Evolutionary conservation across 352 stramenopile genomes (phyloP).

Genomic region (Pythium insidiosum): DNA sequence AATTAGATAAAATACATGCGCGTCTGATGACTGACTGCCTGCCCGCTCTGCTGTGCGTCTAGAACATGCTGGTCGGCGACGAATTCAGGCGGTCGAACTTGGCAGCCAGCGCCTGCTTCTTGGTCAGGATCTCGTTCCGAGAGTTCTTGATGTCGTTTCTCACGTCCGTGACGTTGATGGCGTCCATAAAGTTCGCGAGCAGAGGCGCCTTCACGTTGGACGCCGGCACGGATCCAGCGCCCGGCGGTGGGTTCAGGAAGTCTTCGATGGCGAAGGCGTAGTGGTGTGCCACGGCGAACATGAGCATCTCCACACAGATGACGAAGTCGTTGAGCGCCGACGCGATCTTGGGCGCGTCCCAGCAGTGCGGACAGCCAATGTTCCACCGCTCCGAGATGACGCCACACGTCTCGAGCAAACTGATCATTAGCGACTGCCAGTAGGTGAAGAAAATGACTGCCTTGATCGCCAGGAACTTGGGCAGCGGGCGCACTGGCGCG

Average conservation of each 20-base stretch:
- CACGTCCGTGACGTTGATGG: slow-evolving; percentile 86
- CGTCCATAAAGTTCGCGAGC: slow-evolving; percentile 85
- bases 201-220: slow-evolving; percentile 82
- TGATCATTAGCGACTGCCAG: slow-evolving; percentile 92
- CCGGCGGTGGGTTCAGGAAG: slow-evolving; percentile 45
- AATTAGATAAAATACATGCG: no score
- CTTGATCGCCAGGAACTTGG: slow-evolving; percentile 94
- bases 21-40: no score
- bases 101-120: slow-evolving; percentile 81
- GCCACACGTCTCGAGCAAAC: slow-evolving; percentile 78
- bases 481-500: slow-evolving; percentile 80
- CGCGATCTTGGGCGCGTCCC: slow-evolving; percentile 78
- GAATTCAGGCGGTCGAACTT: slow-evolving; percentile 78
- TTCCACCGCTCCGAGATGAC: slow-evolving; percentile 81
- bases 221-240: slow-evolving; percentile 27
- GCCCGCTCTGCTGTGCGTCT: no score
- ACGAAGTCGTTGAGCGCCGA: slow-evolving; percentile 91
- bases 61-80: slow-evolving; percentile 51
- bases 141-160: slow-evolving; percentile 81
- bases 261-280: slow-evolving; percentile 91
- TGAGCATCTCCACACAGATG: slow-evolving; percentile 94
- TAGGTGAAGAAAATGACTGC: slow-evolving; percentile 94
- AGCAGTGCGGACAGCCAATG: slow-evolving; percentile 80
- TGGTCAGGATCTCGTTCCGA: slow-evolving; percentile 81
- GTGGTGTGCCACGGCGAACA: slow-evolving; percentile 89